phyloP scores from a whole-genome alignment of 345 rosid species.

The Aquilaria malaccensis region DNA sequence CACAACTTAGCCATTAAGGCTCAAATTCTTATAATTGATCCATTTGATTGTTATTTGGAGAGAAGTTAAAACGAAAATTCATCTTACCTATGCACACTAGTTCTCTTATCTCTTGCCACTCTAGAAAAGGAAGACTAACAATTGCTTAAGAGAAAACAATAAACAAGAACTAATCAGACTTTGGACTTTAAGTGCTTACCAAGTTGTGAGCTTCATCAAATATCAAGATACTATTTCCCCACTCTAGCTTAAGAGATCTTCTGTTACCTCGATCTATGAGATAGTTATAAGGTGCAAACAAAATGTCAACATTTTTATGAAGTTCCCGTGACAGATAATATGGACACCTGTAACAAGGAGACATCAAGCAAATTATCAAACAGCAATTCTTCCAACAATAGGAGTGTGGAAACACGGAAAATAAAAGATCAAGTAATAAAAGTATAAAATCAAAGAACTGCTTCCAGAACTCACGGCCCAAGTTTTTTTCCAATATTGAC shows the following conservation, averaged over 20 bases:
- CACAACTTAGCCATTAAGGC: too few species aligned
- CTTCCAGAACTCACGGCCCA: constrained; percentile 60
- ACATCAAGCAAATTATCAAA: constrained; percentile 10
- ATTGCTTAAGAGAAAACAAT: not conserved
- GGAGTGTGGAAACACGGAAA: not conserved
- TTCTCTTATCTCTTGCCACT: not conserved
- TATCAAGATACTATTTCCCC: constrained; percentile 66
- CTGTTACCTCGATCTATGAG: constrained; percentile 69
- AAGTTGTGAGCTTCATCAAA: constrained; percentile 98
- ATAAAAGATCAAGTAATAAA: not conserved
- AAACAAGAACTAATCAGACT: constrained; percentile 1
- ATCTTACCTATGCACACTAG: not conserved
- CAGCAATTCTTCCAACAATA: constrained; percentile 9
- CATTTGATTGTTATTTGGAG: too few species aligned
- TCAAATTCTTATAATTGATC: too few species aligned
- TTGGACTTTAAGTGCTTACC: constrained; percentile 40
- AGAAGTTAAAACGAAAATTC: not conserved
- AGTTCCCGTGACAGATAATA: constrained; percentile 79
- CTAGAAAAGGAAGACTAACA: constrained; percentile 7
- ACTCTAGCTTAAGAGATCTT: constrained; percentile 53
- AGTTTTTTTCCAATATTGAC: constrained; percentile 63
- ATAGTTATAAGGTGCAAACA: constrained; percentile 93
- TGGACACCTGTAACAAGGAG: constrained; percentile 62
- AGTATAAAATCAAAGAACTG: constrained; percentile 12
- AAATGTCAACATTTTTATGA: constrained; percentile 77